Evolutionary conservation across 192 early-diverging fungal genomes (phyloP), one percentile per base, ranked within the genome.

Genomic region (Coemansia sp.): DNA sequence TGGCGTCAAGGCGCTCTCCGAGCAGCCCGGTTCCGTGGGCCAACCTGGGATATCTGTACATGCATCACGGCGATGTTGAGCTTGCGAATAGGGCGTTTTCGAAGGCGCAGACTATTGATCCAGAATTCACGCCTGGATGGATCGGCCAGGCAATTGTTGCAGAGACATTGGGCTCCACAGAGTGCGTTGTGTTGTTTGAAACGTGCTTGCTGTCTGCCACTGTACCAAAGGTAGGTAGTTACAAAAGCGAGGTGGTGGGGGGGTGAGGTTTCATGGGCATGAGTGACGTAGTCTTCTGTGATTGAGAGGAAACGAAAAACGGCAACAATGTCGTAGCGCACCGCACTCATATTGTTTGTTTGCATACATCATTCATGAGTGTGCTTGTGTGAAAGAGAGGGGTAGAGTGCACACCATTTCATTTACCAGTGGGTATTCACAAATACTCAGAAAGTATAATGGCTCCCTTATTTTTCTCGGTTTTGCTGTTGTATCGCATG

Each of bases 111-210:
- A 81, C 86, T 9, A 55, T 87, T 15, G 92, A 95, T 38, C 92
- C 94, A 4, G 94, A 96, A 50, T 87, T 78, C 63, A 68, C 83
- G 34, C 74, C 85, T 8, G 86, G 85, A 23, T 94, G 94, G 93
- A 82, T 92, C 56, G 95, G 94, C n/a, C 91, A 92, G 59, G 93
- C 90, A 10, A 83, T 89, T 55, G 82, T 92, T 22, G 89, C 91
- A 7, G 84, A 86, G 62, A 54, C 74, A 1, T 27, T 83, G 67
- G 71, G 84, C 68, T 57, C 87, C 56, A 13, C 64, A 23, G 59
- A 88, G 45, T 74, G 84, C 7, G 79, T 83, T 22, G 87, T 84
- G 4, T 68, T 91, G 25, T 92, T 89, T 64, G 90, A 93, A 52
- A 91, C 95, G 55, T 88, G 90, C 28, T 84, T 90, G 76, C 30